Evolutionary conservation across 1,284 basidiomycete species (phyloP).

Genomic region (Malassezia vespertilionis): DNA sequence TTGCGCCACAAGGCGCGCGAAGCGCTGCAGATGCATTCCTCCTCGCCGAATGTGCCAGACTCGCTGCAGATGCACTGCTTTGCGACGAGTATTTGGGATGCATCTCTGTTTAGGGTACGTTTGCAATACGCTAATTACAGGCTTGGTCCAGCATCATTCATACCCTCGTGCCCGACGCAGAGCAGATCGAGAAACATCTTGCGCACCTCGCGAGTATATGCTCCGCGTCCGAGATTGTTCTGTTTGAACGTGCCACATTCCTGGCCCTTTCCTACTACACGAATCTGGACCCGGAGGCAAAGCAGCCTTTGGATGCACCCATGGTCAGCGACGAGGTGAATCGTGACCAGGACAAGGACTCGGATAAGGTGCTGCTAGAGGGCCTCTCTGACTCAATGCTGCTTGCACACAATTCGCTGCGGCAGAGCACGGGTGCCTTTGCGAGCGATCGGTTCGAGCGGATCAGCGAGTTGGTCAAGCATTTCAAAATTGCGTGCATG

Average conservation of each 20-base stretch:
- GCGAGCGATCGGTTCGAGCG: slow-evolving; percentile 81
- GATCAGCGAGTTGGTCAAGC: slow-evolving; percentile 87
- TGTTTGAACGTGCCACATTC: slow-evolving; percentile 95
- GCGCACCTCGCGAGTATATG: slow-evolving; percentile 72
- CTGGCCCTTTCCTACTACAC: slow-evolving; percentile 62
- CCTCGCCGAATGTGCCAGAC: slow-evolving; percentile 52
- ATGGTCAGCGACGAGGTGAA: not conserved
- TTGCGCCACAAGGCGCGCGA: slow-evolving; percentile 31
- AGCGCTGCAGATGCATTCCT: slow-evolving; percentile 28
- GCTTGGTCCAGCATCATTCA: slow-evolving; percentile 98
- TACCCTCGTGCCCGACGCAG: slow-evolving; percentile 84
- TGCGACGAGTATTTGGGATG: slow-evolving; percentile 96
- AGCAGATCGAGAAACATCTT: slow-evolving; percentile 74
- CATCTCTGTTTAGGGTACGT: slow-evolving; percentile 81
- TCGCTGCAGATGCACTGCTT: slow-evolving; percentile 52
- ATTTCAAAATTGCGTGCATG: slow-evolving; percentile 74
- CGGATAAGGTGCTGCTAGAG: slow-evolving; percentile 4
- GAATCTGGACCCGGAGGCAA: too few relatives aligned
- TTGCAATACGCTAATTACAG: slow-evolving; percentile 49
- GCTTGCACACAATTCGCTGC: slow-evolving; percentile 46
- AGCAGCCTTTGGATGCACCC: not conserved
- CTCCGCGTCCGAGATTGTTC: slow-evolving; percentile 79
- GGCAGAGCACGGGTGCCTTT: slow-evolving; percentile 49
- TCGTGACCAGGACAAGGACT: slow-evolving; percentile 1
- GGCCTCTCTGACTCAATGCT: slow-evolving; percentile 9